A percentile compares a stretch with the other conserved stretches of the same genome.
Evolutionary conservation across 306 rosid genomes (phyloP).

Genomic region (Pachyrhizus erosus): DNA sequence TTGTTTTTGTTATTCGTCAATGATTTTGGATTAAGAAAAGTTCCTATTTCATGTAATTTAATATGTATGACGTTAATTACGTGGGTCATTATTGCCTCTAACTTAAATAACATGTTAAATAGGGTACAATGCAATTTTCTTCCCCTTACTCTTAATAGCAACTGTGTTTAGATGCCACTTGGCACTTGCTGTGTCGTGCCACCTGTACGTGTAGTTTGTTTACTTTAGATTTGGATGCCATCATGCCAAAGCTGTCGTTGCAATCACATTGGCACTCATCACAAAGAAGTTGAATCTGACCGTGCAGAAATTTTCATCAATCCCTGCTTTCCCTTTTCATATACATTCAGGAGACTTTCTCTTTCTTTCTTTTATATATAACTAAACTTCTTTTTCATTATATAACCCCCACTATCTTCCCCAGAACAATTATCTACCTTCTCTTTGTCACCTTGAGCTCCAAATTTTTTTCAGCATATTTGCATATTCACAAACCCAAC

Average conservation of each 20-base stretch:
- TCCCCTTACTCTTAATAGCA: background rate
- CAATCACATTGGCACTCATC: conserved; percentile 33
- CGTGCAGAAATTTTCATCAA: conserved; percentile 41
- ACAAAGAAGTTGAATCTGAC: conserved; percentile 36
- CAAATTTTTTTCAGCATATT: conserved; percentile 40
- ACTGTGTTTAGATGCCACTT: conserved; percentile 7
- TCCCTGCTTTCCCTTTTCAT: conserved; percentile 50
- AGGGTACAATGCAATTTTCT: background rate
- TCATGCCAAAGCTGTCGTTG: background rate
- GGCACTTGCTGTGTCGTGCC: background rate
- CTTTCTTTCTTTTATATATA: conserved; percentile 35
- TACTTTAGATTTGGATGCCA: conserved; percentile 29
- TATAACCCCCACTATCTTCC: conserved; percentile 47
- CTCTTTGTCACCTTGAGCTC: conserved; percentile 33
- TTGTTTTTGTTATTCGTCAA: background rate
- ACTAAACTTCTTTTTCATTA: conserved; percentile 44
- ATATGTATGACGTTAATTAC: background rate
- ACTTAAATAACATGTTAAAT: background rate
- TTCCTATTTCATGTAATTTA: background rate
- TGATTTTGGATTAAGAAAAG: background rate
- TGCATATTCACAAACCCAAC: background rate
- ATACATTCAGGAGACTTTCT: background rate
- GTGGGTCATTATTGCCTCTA: background rate
- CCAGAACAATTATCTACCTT: conserved; percentile 25
- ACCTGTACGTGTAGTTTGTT: background rate